These are phyloP conservation scores for Pythium rhizo-oryzae DNA, from an alignment of 352 stramenopile genomes.

Conservation along the genomic window DNA sequence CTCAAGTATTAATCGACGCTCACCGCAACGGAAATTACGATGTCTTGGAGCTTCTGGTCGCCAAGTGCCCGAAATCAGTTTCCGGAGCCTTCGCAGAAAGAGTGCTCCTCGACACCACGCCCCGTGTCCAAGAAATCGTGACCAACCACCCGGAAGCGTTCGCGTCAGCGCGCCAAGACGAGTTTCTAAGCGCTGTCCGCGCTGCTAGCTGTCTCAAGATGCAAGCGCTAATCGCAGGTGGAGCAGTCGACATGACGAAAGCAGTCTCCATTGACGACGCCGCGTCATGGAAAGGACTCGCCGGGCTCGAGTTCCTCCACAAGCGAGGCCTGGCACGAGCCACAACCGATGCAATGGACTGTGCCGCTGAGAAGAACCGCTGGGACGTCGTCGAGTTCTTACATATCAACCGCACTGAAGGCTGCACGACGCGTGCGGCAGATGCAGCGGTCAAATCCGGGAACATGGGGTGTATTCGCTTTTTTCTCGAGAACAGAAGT, in stretches of 20 bases:
- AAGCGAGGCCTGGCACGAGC: not conserved
- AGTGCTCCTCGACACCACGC: too few relatives aligned
- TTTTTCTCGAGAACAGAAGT: not conserved
- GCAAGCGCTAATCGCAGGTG: not conserved
- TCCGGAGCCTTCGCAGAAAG: too few relatives aligned
- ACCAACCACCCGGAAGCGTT: too few relatives aligned
- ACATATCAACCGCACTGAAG: not conserved
- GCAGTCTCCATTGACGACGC: not conserved
- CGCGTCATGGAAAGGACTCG: not conserved
- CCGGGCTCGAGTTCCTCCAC: not conserved
- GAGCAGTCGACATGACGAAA: not conserved
- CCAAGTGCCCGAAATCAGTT: not conserved
- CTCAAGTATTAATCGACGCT: too few relatives aligned
- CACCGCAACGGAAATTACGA: too few relatives aligned
- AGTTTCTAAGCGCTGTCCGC: not conserved
- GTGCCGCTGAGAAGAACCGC: not conserved
- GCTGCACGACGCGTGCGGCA: not conserved
- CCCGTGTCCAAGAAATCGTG: too few relatives aligned
- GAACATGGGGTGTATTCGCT: not conserved
- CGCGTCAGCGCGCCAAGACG: not conserved
- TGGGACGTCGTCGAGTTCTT: slow-evolving; percentile 4
- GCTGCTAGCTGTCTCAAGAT: not conserved
- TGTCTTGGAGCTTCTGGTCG: too few relatives aligned
- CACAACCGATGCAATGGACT: not conserved
- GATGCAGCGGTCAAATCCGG: not conserved